Percentiles rank a stretch among this genome's conserved stretches.
Conservation (phyloP, 2,329 filamentous ascomycete genomes). For the Gyromitra esculenta region DNA sequence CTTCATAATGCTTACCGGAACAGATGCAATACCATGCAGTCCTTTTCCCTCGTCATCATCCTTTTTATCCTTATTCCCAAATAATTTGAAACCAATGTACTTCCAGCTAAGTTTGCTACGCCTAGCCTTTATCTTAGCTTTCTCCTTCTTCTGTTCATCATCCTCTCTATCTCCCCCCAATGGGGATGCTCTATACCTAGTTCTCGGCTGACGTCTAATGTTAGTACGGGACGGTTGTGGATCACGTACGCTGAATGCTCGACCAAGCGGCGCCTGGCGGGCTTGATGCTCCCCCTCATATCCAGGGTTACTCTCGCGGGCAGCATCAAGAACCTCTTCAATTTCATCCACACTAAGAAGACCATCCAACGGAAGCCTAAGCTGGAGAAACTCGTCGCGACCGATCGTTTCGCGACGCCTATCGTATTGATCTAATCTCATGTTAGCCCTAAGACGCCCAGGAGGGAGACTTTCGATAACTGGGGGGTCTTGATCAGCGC, state of each 20-base stretch:
- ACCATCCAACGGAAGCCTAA: neutral
- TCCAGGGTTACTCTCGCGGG: neutral
- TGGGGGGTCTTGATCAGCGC: neutral
- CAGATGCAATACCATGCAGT: neutral
- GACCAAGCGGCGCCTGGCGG: neutral
- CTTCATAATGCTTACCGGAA: neutral
- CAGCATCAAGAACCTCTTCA: neutral
- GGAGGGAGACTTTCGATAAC: neutral
- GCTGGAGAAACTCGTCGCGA: slow-evolving; percentile 20
- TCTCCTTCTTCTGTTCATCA: neutral
- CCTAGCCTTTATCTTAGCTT: neutral
- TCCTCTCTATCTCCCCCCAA: neutral
- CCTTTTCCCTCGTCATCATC: neutral
- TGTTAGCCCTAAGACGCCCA: neutral
- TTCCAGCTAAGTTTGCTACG: neutral
- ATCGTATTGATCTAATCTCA: neutral
- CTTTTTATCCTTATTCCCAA: neutral
- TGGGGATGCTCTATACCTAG: neutral
- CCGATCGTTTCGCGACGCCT: slow-evolving; percentile 22
- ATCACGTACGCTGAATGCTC: neutral
- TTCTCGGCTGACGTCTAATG: neutral
- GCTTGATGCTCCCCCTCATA: neutral
- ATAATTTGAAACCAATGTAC: neutral
- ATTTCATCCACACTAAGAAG: neutral
- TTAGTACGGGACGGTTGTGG: neutral